Evolutionary conservation across 2,329 filamentous ascomycete species (phyloP), one percentile per base, ranked within the genome.

Genomic region (Cladosporium phlei): DNA sequence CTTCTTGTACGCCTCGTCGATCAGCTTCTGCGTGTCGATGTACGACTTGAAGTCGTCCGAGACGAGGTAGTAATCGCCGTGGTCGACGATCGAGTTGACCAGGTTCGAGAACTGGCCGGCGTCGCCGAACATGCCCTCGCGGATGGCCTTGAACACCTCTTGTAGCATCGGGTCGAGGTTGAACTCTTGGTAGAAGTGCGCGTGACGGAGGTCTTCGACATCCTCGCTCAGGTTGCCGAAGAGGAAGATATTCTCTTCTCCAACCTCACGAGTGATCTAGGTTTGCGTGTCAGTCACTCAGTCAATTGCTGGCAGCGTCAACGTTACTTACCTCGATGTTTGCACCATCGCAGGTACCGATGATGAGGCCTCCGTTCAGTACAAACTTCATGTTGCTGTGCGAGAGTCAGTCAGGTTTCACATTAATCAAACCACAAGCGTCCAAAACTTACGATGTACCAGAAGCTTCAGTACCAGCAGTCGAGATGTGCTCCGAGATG

Each of bases 31-130:
- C 6, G 93, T 95, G 68, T 91, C 82, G 59, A 95, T 75, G 72
- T 98, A 98, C 64, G 85, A 91, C 70, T 88, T 82, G 78, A 98
- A 98, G 68, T 98, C 93, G 63, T 98, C 93, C 29, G 88, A 95
- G 38, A 97, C 90, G 22, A 98, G 80, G 68, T 98, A 98, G 74
- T 94, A 97, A 67, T 98, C 93, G 29, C 93, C 90, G 55, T 97
- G 93, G 51, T 95, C 86, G 53, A 85, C 82, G 54, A 98, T 90
- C 8, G 88, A 86, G 54, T 85, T 80, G 55, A 95, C 79, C 54
- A 98, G 77, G 22, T 87, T 86, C n/a, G 78, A 75, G 69, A 97
- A 98, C 60, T 86, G 78, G 42, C 79, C 71, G 1, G 83, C 74
- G 48, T 89, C 82, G 47, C 93, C 93, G 62, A 98, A 98, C 3